These are phyloP conservation scores for Phialocephala sp. DNA, from an alignment of 2,329 filamentous ascomycete genomes.

Conservation along the genomic window DNA sequence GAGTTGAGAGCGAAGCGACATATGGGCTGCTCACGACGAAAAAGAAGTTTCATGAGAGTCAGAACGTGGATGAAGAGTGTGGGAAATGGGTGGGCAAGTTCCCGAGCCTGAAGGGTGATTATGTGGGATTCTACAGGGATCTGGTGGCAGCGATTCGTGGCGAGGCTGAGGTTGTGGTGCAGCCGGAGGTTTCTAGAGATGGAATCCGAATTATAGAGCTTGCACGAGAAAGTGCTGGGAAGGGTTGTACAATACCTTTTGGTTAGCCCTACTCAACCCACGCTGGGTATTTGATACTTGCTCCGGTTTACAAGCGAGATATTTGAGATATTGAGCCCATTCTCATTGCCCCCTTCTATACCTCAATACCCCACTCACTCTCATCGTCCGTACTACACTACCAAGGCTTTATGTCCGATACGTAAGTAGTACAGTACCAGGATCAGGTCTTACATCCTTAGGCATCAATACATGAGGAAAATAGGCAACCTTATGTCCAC, in stretches of 20 bases:
- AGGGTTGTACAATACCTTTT: constrained; percentile 27
- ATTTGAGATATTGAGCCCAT: too few relatives aligned
- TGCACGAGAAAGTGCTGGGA: constrained; percentile 48
- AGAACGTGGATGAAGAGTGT: constrained; percentile 42
- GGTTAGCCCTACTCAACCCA: not conserved
- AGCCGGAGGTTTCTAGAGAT: constrained; percentile 47
- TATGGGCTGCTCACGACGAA: constrained; percentile 49
- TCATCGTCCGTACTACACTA: too few relatives aligned
- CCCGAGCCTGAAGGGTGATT: constrained; percentile 48
- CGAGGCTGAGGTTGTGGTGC: constrained; percentile 47
- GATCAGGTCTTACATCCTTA: too few relatives aligned
- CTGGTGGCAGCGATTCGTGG: constrained; percentile 48
- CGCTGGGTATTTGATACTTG: too few relatives aligned
- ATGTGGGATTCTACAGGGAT: constrained; percentile 50
- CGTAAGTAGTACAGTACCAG: too few relatives aligned
- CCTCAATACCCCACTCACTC: too few relatives aligned
- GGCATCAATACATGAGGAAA: too few relatives aligned
- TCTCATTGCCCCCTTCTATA: too few relatives aligned
- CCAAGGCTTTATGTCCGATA: too few relatives aligned
- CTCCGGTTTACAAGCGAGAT: too few relatives aligned
- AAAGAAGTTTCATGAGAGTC: constrained; percentile 44
- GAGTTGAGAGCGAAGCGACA: constrained; percentile 45
- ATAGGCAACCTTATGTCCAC: too few relatives aligned
- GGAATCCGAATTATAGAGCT: constrained; percentile 50
- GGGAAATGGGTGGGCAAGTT: constrained; percentile 47